Evolutionary conservation across 305 asterid species (phyloP).

Genomic region (Plantago lanceolata): DNA sequence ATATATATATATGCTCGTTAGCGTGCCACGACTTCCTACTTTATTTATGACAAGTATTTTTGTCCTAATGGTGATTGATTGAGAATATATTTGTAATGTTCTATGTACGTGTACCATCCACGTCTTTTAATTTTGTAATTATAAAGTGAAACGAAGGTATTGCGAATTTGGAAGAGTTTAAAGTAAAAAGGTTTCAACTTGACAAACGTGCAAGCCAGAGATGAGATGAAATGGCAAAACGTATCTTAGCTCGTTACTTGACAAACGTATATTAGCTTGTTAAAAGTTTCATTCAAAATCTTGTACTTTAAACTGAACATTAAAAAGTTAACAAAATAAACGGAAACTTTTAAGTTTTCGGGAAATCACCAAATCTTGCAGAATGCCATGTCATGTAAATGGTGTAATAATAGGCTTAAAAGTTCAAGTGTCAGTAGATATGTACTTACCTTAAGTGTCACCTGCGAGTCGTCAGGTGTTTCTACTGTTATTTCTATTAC

Average conservation of each 20-base stretch:
- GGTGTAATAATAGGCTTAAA: background rate
- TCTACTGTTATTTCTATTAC: conserved; percentile 54
- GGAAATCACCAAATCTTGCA: too few species aligned
- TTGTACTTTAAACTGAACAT: too few species aligned
- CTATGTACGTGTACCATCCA: background rate
- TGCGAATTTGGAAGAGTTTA: too few species aligned
- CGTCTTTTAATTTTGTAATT: too few species aligned
- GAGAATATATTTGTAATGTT: background rate
- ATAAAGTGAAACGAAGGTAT: too few species aligned
- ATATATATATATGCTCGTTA: background rate
- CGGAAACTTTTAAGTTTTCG: too few species aligned
- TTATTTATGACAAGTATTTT: background rate
- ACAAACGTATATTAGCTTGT: background rate
- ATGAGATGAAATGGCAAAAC: too few species aligned
- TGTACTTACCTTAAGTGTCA: conserved; percentile 58
- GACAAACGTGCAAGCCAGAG: too few species aligned
- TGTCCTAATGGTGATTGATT: background rate
- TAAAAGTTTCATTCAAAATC: too few species aligned
- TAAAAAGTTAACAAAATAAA: too few species aligned
- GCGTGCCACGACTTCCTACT: background rate
- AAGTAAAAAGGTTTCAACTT: too few species aligned
- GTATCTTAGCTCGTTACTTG: background rate
- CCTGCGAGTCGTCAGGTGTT: conserved; percentile 60
- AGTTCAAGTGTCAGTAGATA: background rate
- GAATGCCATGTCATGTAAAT: conserved; percentile 1